Base-by-base conservation (phyloP, 495 filamentous ascomycete genomes). In the Cercophora sp. region DNA sequence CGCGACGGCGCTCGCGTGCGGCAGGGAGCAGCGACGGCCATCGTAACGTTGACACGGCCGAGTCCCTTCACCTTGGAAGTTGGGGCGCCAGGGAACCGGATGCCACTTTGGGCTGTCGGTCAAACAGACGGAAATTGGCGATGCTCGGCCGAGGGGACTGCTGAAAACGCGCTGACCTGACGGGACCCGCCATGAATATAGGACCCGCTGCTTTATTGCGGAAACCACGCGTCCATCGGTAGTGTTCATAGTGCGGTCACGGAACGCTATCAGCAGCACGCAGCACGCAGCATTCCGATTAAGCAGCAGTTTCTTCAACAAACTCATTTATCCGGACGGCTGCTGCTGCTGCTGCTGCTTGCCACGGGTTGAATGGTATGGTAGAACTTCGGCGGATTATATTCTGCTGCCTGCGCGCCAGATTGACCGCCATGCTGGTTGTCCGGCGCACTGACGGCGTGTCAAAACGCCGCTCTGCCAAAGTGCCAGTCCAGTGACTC, bases 91-190 rank as follows among this genome's bases (percentile, higher is more conserved):
- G 52, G 44, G 45, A 22, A 37, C 32, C 5, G 26, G 22, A 41
- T 35, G 24, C 39, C 20, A 15, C 27, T 37, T 40, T 15, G 47
- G 37, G 19, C 18, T 26, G 53, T 44, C 45, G 47, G 47, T 43
- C 53, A 56, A 51, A 15, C 25, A 25, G 22, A 41, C 53, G 46
- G 37, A 37, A 44, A 52, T 45, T 45, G 50, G 50, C 23, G 37
- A 45, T 31, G 27, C 26, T 45, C 40, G 50, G 39, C 27, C 39
- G 18, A 36, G 50, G 50, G 48, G 48, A 29, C 18, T 18, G 22
- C 5, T 9, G 40, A 18, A n/a, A n/a, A n/a, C n/a, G n/a, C n/a
- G n/a, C n/a, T n/a, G n/a, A n/a, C n/a, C n/a, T n/a, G n/a, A n/a
- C n/a, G n/a, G n/a, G n/a, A n/a, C n/a, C n/a, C n/a, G n/a, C n/a